phyloP scores from a whole-genome alignment of 306 rosid genomes.

The Cicer chorassanicum region DNA sequence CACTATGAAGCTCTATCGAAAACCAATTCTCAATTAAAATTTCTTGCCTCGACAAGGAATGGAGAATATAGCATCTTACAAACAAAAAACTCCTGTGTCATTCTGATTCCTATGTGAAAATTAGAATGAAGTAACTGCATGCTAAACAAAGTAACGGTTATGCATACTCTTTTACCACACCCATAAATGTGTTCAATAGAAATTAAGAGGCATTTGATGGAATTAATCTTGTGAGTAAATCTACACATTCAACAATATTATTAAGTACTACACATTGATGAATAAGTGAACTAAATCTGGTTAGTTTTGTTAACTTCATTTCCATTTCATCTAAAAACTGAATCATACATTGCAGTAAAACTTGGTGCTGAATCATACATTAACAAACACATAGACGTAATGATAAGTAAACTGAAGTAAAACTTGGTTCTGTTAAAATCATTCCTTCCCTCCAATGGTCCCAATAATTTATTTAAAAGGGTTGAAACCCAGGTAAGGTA shows the following conservation, averaged over 20 bases:
- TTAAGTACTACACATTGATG: conserved; percentile 24
- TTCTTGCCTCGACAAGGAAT: conserved; percentile 2
- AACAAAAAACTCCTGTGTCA: background rate
- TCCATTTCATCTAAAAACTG: conserved; percentile 18
- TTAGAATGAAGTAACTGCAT: background rate
- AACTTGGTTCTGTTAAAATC: conserved; percentile 2
- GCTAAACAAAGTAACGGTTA: conserved; percentile 4
- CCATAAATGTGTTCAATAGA: conserved; percentile 5
- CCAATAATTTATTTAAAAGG: conserved; percentile 13
- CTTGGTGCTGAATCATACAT: background rate
- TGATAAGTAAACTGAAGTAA: conserved; percentile 14
- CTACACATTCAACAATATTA: conserved; percentile 2
- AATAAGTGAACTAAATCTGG: background rate
- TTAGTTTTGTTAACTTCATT: conserved; percentile 21
- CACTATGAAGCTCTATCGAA: background rate
- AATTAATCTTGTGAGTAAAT: conserved; percentile 17
- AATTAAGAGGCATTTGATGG: conserved; percentile 7
- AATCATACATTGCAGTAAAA: background rate
- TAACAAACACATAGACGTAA: background rate
- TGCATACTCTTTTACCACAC: conserved; percentile 18
- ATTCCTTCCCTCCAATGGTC: conserved; percentile 1
- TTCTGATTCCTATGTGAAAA: conserved; percentile 21
- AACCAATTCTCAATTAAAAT: conserved; percentile 2
- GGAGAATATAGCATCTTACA: conserved; percentile 14
- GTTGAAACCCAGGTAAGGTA: conserved; percentile 15